Base-by-base conservation (phyloP, 2,329 filamentous ascomycete genomes). In the Arachnomyces sp. region DNA sequence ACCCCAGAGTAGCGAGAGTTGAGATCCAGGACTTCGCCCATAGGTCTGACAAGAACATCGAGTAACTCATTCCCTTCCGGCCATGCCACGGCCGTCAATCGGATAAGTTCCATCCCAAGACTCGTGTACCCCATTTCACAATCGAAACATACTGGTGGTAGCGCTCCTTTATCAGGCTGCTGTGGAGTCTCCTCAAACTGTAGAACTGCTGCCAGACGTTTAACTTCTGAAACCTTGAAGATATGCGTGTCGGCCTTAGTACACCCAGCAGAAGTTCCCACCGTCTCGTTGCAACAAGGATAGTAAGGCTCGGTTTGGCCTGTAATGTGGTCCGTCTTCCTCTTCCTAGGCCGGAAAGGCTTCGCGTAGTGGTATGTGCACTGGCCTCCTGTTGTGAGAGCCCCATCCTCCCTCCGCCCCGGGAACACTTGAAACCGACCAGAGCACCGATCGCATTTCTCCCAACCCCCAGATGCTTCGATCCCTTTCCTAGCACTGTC, bases 111-210 rank as follows among this genome's bases (percentile, higher is more conserved):
- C 48, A 96, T 68, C 0, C 93, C 92, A 36, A 82, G 64, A 1
- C 85, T 84, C 0, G 93, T 98, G 57, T 94, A 96, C 3, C 85
- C 86, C 92, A 98, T 98, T 58, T 98, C 92, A 54, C 92, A 96
- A 59, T 98, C 92, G 53, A 98, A 90, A 48, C 80, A 83, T 8
- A 96, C 79, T 28, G 76, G 75, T 1, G 46, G 51, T 20, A 51
- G 52, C 15, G 42, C 46, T 30, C 47, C 52, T 45, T 60, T 55
- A 9, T 49, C 46, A 32, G 51, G 48, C 18, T 67, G 62, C 4
- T 18, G 36, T 30, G 89, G 89, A 0, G 92, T 96, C 45, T 77
- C 64, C 42, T 78, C 74, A 58, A 93, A 98, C 38, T 90, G 88
- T 52, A 93, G 72, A 2, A 90, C 66, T 0, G 80, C 68, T 0